Evolutionary conservation across 306 rosid genomes (phyloP), one percentile per base, ranked within the genome.

Genomic region (Bauhinia variegata): DNA sequence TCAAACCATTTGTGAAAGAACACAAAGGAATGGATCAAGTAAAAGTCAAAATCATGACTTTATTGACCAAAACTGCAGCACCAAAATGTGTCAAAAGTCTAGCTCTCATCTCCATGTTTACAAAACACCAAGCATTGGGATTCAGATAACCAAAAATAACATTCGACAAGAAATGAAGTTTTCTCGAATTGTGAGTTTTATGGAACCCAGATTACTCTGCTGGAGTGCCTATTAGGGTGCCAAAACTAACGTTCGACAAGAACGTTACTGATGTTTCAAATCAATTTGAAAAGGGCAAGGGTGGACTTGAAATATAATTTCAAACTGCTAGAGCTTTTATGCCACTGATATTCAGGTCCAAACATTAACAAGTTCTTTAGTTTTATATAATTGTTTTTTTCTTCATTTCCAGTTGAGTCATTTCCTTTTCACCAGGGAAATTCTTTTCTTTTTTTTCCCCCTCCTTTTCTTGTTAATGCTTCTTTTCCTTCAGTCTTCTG

Each of bases 401-500:
- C 5, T 44, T 6, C 49, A 11, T 44, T 44, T 44, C 1, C n/a
- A 44, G n/a, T 23, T 23, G 2, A 23, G 28, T 23, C 28, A 23
- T 23, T 23, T 23, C 28, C 28, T 23, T 23, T 23, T 23, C 28
- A 23, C 2, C 28, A 23, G 28, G 2, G 13, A 12, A 15, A 12
- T 14, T 51, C 23, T 55, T 60, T 10, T 33, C 57, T 68, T 56
- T n/a, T n/a, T 7, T 46, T n/a, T n/a, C n/a, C n/a, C n/a, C n/a
- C 5, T 46, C 51, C 6, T 46, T n/a, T 13, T n/a, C 14, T 42
- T 0, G 47, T 5, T 56, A 44, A 32, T 32, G 28, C 54, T 18
- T 48, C 48, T 34, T 44, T 61, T 61, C n/a, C n/a, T n/a, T 51
- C 36, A 33, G 31, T 11, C 6, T 52, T 62, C 55, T 62, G 63